phyloP scores from a whole-genome alignment of 495 filamentous ascomycete genomes.

The Extremus antarcticus region DNA sequence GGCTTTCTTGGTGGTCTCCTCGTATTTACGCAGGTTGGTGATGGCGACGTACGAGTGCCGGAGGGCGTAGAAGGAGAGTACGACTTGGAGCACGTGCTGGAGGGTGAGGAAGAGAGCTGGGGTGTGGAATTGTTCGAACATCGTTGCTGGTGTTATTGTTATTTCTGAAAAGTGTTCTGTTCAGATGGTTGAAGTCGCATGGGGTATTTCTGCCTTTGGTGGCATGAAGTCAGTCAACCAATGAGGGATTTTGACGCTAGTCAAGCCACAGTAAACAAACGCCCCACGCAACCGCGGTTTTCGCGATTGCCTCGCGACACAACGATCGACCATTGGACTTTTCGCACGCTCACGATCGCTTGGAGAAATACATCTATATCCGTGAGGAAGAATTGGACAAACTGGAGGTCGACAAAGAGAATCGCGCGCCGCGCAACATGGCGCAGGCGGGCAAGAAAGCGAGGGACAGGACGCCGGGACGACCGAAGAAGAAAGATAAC shows the following conservation, averaged over 20 bases:
- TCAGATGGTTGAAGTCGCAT: background rate
- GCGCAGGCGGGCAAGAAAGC: constrained; percentile 2
- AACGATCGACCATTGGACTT: no score
- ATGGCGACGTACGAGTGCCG: constrained; percentile 34
- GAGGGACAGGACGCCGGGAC: constrained; percentile 9
- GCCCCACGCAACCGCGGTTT: background rate
- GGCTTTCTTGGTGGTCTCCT: constrained; percentile 32
- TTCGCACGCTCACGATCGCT: background rate
- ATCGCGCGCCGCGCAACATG: constrained; percentile 15
- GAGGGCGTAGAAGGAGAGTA: constrained; percentile 20
- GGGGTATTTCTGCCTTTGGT: no score
- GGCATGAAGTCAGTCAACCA: no score
- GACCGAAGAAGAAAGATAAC: constrained; percentile 42
- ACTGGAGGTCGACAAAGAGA: constrained; percentile 19
- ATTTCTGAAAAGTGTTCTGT: background rate
- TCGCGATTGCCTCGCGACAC: no score
- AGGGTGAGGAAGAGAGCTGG: constrained; percentile 3
- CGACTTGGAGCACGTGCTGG: constrained; percentile 25
- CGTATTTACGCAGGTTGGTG: constrained; percentile 33
- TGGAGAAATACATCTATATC: background rate
- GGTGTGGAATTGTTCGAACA: constrained; percentile 3
- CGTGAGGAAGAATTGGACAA: background rate
- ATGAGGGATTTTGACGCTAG: no score
- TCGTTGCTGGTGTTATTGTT: background rate
- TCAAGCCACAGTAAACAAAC: constrained; percentile 5